phyloP scores from a whole-genome alignment of 768 basidiomycete genomes.

The Paxillus involutus region DNA sequence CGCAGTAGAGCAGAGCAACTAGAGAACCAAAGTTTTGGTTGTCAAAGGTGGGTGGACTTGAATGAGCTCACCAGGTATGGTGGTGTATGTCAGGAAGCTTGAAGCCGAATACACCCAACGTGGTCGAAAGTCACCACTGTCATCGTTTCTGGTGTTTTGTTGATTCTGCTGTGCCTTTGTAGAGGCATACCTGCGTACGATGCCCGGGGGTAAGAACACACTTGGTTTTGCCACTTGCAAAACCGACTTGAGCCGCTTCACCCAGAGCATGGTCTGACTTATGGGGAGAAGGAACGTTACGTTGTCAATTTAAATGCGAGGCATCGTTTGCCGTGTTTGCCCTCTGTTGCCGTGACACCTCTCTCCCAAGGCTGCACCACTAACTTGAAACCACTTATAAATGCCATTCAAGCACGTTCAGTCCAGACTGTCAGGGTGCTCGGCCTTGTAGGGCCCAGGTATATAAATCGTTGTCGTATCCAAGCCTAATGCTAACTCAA shows the following conservation, averaged over 20 bases:
- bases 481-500: no score
- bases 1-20: constrained; percentile 56
- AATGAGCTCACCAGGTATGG: constrained; percentile 52
- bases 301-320: constrained; percentile 1
- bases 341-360: background rate
- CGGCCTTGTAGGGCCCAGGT: no score
- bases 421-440: no score
- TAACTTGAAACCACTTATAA: no score
- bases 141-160: constrained; percentile 13
- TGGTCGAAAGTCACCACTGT: constrained; percentile 50
- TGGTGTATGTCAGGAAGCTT: constrained; percentile 49
- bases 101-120: constrained; percentile 59
- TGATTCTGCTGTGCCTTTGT: constrained; percentile 10
- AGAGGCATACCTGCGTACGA: constrained; percentile 11
- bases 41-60: background rate
- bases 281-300: background rate
- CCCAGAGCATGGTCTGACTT: constrained; percentile 3
- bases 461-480: no score
- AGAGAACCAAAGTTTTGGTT: constrained; percentile 1
- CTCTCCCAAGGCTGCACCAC: no score
- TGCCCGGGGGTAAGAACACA: background rate
- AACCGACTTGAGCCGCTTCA: constrained; percentile 5
- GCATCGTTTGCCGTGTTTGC: background rate
- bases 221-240: constrained; percentile 4
- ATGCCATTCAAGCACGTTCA: no score